A percentile compares a stretch with the other conserved stretches of the same genome.
Evolutionary conservation across 768 basidiomycete species (phyloP).

Genomic region (Mrakia frigida): DNA sequence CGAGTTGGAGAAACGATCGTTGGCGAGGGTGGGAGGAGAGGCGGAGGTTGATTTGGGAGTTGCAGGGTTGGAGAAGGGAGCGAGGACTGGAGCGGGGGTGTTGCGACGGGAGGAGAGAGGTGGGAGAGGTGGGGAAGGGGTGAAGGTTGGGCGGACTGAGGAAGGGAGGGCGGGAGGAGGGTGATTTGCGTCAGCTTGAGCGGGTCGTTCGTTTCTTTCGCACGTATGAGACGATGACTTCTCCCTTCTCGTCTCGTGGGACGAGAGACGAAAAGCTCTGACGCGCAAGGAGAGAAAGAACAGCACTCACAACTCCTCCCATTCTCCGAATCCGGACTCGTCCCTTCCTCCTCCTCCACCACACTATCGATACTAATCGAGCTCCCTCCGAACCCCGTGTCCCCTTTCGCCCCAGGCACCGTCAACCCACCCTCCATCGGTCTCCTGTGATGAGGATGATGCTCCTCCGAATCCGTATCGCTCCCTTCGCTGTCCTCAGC

Average conservation of each 20-base stretch:
- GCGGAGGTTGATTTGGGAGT: neutral
- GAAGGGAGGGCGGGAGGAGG: neutral
- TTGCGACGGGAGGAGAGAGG: slow-evolving; percentile 15
- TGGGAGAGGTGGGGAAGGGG: slow-evolving; percentile 16
- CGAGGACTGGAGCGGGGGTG: neutral
- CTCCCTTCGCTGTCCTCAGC: slow-evolving; percentile 10
- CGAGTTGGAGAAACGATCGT: slow-evolving; percentile 23
- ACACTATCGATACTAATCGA: slow-evolving; percentile 26
- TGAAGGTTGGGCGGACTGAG: neutral
- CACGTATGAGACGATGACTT: too few species aligned
- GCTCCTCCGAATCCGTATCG: slow-evolving; percentile 25
- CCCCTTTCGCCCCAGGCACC: neutral
- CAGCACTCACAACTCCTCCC: neutral
- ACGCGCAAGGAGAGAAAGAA: neutral
- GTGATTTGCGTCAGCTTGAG: neutral
- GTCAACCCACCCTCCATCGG: slow-evolving; percentile 8
- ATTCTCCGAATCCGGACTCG: neutral
- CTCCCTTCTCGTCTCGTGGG: neutral
- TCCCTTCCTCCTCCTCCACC: slow-evolving; percentile 25
- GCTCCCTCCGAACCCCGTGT: slow-evolving; percentile 11
- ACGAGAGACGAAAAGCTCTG: neutral
- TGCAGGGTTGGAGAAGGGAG: slow-evolving; percentile 10
- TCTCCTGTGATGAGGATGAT: neutral
- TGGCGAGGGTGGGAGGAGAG: neutral
- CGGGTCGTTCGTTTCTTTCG: neutral